Evolutionary conservation across 345 rosid genomes (phyloP), one percentile per base, ranked within the genome.

Genomic region (Orychophragmus violaceus): DNA sequence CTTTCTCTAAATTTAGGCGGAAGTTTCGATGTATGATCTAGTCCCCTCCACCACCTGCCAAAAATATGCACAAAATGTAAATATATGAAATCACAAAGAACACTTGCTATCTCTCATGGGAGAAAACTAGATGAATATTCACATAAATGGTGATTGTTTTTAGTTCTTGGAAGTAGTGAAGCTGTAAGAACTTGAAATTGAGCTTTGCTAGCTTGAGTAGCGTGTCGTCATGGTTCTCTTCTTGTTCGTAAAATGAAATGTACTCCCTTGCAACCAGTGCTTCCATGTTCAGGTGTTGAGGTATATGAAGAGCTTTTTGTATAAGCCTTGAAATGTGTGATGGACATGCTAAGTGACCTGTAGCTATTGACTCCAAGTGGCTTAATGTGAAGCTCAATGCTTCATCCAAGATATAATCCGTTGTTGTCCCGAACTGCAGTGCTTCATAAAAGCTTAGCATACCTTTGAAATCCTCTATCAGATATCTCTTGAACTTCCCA

Each of bases 401-500:
- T 58, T 81, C 78, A 6, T 81, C 81, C 27, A 78, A 11, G 2
- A 73, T 64, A 17, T 61, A 9, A 65, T 81, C 84, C 5, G 49
- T 81, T 13, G 62, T 66, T 10, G 65, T 42, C 17, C 71, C 17
- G 1, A 75, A 59, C 17, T 62, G 30, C 5, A 75, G 44, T 6
- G 81, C 83, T 77, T 82, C 81, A 13, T 79, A 77, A 14, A 82
- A 49, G 23, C 80, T 71, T 45, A 77, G 10, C 27, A 79, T 69
- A 5, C 76, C 82, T 10, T 74, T 70, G 6, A 53, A 19, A 62
- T 82, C 85, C 0, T 50, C 8, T 11, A 1, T 4, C 6, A 70
- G 13, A 53, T 4, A 11, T 17, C 21, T 48, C n/a, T 68, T 68
- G 65, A 79, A 70, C 3, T 48, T 44, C 0, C 66, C 77, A 11